Percentiles rank a stretch among this genome's conserved stretches.
phyloP scores from a whole-genome alignment of 768 basidiomycete species.

The Rhodotorula kratochvilovae region DNA sequence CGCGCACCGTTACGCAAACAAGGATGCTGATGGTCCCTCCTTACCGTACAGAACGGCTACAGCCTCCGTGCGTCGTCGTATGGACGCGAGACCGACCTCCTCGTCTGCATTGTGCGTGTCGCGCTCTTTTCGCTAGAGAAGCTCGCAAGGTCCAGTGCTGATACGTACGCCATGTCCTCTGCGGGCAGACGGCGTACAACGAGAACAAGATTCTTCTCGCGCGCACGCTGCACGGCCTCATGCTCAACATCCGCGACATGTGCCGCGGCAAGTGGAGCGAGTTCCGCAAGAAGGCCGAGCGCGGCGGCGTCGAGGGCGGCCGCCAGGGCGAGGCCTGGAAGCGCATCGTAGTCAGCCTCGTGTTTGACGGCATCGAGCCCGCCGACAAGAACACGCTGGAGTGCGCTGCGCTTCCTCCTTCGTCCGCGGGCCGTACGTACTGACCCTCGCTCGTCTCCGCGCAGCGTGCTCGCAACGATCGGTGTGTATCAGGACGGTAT shows the following conservation, averaged over 20 bases:
- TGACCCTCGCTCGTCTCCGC: too few species aligned
- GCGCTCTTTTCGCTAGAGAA: neutral
- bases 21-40: neutral
- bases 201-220: slow-evolving; percentile 89
- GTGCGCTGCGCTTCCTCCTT: slow-evolving; percentile 2
- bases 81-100: slow-evolving; percentile 81
- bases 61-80: slow-evolving; percentile 77
- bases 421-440: too few species aligned
- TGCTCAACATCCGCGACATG: slow-evolving; percentile 94
- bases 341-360: slow-evolving; percentile 59
- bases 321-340: slow-evolving; percentile 61
- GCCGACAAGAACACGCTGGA: slow-evolving; percentile 71
- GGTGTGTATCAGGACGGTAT: slow-evolving; percentile 45
- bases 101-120: slow-evolving; percentile 79
- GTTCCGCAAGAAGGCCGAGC: slow-evolving; percentile 77
- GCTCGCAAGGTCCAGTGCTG: neutral
- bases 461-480: slow-evolving; percentile 51
- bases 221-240: slow-evolving; percentile 82
- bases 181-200: slow-evolving; percentile 58
- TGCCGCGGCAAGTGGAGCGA: slow-evolving; percentile 93
- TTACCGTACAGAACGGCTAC: slow-evolving; percentile 59
- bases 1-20: neutral
- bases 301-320: slow-evolving; percentile 68
- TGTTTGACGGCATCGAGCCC: slow-evolving; percentile 85
- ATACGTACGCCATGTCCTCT: neutral